These are phyloP conservation scores for Tricholoma terreum DNA, from an alignment of 768 basidiomycete species.

Conservation along the genomic window DNA sequence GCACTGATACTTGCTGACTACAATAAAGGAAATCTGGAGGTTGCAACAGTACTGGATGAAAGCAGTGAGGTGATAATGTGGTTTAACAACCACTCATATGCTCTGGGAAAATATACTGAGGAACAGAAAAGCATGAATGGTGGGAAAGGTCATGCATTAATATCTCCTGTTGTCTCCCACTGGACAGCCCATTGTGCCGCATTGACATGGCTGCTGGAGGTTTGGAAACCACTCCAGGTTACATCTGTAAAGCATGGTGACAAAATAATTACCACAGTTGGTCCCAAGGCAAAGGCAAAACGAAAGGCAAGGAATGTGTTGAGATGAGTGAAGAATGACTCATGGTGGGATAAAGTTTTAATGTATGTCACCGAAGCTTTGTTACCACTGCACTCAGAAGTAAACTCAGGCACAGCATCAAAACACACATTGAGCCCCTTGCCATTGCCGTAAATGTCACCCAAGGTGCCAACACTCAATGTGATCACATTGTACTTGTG, in stretches of 20 bases:
- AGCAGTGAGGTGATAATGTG: too few species aligned
- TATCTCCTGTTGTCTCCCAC: constrained; percentile 14
- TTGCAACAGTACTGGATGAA: not conserved
- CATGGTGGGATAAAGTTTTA: constrained; percentile 5
- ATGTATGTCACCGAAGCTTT: not conserved
- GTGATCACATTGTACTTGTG: constrained; percentile 20
- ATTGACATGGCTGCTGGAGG: constrained; percentile 7
- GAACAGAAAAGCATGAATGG: too few species aligned
- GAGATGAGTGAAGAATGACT: not conserved
- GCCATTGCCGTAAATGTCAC: constrained; percentile 25
- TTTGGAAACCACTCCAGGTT: constrained; percentile 7
- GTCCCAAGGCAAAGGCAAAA: constrained; percentile 2
- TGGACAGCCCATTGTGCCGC: constrained; percentile 20
- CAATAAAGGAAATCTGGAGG: not conserved
- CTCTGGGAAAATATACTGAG: too few species aligned
- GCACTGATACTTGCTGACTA: not conserved
- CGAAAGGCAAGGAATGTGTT: constrained; percentile 6
- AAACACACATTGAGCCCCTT: constrained; percentile 23
- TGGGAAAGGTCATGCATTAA: not conserved
- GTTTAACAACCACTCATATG: too few species aligned
- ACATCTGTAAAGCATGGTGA: constrained; percentile 1
- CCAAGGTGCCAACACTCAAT: too few species aligned
- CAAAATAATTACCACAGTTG: constrained; percentile 4
- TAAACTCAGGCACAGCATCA: constrained; percentile 12
- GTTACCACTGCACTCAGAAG: not conserved